phyloP scores from a whole-genome alignment of 208 protist genomes.

The Trypanosoma cruzi region DNA sequence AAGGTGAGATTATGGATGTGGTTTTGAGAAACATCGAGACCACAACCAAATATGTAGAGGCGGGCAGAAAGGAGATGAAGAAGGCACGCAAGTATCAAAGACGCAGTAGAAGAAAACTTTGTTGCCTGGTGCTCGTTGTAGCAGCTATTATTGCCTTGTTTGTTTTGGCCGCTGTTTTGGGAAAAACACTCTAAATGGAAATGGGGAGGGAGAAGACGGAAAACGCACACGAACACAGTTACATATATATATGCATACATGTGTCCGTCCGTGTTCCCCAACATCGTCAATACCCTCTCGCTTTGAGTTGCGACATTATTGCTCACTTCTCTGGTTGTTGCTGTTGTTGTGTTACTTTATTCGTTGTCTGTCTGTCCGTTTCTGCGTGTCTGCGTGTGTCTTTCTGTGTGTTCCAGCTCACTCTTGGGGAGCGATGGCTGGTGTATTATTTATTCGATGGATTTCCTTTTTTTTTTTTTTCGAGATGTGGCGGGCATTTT shows the following conservation, averaged over 20 bases:
- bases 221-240: not conserved
- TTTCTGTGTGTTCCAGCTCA: not conserved
- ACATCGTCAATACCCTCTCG: not conserved
- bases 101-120: constrained; percentile 74
- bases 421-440: not conserved
- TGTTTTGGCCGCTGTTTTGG: constrained; percentile 46
- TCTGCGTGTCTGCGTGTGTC: constrained; percentile 14
- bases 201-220: not conserved
- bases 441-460: not conserved
- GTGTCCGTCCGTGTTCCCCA: not conserved
- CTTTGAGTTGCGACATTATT: not conserved
- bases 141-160: constrained; percentile 53
- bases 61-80: constrained; percentile 63
- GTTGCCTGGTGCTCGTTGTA: constrained; percentile 54
- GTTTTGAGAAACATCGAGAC: constrained; percentile 78
- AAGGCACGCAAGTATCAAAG: constrained; percentile 83
- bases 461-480: too few relatives aligned
- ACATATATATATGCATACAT: not conserved
- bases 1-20: constrained; percentile 86
- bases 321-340: not conserved
- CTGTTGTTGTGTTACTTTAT: not conserved
- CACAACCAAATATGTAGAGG: constrained; percentile 62
- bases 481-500: not conserved
- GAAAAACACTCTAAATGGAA: constrained; percentile 23
- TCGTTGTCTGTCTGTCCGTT: constrained; percentile 1